Base-by-base conservation (phyloP, 306 rosid genomes). In the Mimosa pudica region DNA sequence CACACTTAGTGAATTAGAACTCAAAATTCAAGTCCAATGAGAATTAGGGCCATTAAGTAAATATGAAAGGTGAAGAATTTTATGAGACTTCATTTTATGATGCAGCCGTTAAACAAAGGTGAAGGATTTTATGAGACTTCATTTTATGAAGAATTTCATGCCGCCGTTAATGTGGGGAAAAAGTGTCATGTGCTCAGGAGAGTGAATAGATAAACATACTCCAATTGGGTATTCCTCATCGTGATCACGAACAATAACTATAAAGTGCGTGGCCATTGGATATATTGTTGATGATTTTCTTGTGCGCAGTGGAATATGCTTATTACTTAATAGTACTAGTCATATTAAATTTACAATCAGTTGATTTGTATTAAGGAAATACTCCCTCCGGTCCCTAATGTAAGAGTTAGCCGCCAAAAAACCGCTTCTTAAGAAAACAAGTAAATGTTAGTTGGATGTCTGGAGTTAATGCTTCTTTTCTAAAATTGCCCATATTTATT, bases 11-110 rank as follows among this genome's bases (percentile, higher is more conserved):
- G 30, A 24, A 24, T 24, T 24, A 24, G 30, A 24, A 24, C 30
- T 24, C 30, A 24, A 24, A 24, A 24, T 24, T 1, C 30, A 24
- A 24, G 30, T 24, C 30, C 30, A 24, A 24, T 24, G 30, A 24
- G 30, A 24, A 24, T 24, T 24, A 24, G 30, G 30, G 30, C 1
- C 30, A 24, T 24, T 24, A 24, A 24, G 30, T 24, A 24, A 24
- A 24, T 24, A 24, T 55, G 13, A 68, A 82, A 9, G 48, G 17
- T 76, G 3, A 24, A 18, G 30, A 36, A 38, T 70, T 49, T 5
- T 76, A 62, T 52, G 41, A 58, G 48, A 36, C 52, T 49, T 51
- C 52, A 36, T 70, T 42, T 63, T 24, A 81, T 60, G 18, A 17
- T 57, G 63, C 1, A 57, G 24, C 30, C 1, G 30, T 24, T 24